A percentile compares a stretch with the other conserved stretches of the same genome.
Conservation (phyloP, 192 early-diverging fungal genomes). For the Coemansia sp. region DNA sequence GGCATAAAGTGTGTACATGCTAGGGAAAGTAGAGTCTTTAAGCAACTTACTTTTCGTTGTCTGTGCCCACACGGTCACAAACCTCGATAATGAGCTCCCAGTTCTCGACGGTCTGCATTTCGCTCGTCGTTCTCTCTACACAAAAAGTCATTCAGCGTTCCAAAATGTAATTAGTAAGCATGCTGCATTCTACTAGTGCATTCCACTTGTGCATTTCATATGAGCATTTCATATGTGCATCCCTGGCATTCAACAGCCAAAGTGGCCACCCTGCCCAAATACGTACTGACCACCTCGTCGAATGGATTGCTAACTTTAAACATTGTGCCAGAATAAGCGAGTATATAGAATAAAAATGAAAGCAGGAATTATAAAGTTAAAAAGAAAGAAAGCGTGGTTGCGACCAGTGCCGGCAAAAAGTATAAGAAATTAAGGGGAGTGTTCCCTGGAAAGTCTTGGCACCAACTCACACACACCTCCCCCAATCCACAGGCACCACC, state of each 20-base stretch:
- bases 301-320: slow-evolving; percentile 50
- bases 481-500: neutral
- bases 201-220: too few relatives aligned
- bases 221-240: too few relatives aligned
- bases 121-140: slow-evolving; percentile 81
- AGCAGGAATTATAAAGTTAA: neutral
- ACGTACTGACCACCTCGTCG: slow-evolving; percentile 54
- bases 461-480: neutral
- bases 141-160: too few relatives aligned
- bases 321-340: slow-evolving; percentile 18
- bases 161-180: neutral
- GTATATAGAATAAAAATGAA: slow-evolving; percentile 5
- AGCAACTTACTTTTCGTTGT: slow-evolving; percentile 36
- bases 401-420: slow-evolving; percentile 3
- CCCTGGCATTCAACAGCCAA: too few relatives aligned
- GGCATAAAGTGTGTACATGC: too few relatives aligned
- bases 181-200: too few relatives aligned
- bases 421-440: slow-evolving; percentile 1
- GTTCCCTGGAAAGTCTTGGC: neutral
- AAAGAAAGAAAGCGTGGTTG: slow-evolving; percentile 2
- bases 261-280: neutral
- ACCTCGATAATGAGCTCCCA: slow-evolving; percentile 81
- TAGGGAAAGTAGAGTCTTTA: too few relatives aligned
- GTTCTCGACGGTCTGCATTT: slow-evolving; percentile 90
- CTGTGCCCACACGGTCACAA: slow-evolving; percentile 61